Base-by-base conservation (phyloP, 305 asterid species). In the Petunia hybrid region DNA sequence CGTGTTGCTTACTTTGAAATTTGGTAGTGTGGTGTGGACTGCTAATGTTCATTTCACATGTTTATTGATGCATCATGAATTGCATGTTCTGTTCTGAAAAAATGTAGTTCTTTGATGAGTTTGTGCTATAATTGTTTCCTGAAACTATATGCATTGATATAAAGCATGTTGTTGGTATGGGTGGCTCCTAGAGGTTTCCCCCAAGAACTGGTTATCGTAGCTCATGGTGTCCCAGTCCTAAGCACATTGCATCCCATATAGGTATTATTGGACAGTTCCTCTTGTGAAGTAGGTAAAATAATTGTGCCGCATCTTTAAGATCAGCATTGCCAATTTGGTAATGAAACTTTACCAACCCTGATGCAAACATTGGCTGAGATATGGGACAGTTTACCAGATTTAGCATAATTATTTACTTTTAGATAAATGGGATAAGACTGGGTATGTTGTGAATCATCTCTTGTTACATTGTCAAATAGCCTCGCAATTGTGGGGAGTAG, bases 231-330 rank as follows among this genome's bases (percentile, higher is more conserved):
- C 79, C 65, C 16, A 14, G 55, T 75, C 65, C n/a, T 55, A 2
- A 75, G 51, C 51, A 14, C n/a, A 75, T 14, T 55, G 65, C 51
- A 55, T 48, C 48, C 48, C 12, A 75, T 55, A 51, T 55, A 38
- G 51, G 39, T 53, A 55, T 74, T 48, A 38, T 75, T 74, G 65
- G 5, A 75, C 14, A 38, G 45, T 14, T 75, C 79, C 79, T 1
- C 46, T 75, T 75, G 16, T 73, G 35, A 73, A 73, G 63, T 73
- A 36, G 13, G 78, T 51, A 51, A 51, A 48, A 48, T 73, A 31
- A 36, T 36, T 51, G n/a, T 13, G 78, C 8, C 39, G 45, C 36
- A 38, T 75, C 65, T 55, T 75, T n/a, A 55, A 38, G n/a, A 55
- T 75, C 39, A 59, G 8, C 8, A 55, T 75, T 38, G n/a, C 55